Conservation (phyloP, 495 filamentous ascomycete species). For the Cercophora newfieldiana region DNA sequence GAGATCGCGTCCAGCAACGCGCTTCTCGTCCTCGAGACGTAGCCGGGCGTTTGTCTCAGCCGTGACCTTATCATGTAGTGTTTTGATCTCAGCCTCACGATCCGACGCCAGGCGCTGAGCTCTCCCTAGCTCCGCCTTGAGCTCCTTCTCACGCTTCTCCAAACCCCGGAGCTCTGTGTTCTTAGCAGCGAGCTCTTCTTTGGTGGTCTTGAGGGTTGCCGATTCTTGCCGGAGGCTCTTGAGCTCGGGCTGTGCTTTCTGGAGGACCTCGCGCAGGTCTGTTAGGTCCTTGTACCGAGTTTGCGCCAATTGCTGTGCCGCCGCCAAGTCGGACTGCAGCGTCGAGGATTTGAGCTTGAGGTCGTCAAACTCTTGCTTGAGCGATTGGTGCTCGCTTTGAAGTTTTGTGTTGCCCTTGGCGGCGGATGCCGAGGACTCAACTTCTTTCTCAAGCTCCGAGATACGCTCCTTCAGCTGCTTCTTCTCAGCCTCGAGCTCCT, state of each 20-base stretch:
- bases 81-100: constrained; percentile 73
- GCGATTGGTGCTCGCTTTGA: constrained; percentile 56
- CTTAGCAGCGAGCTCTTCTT: constrained; percentile 70
- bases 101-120: constrained; percentile 68
- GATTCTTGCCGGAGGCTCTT: constrained; percentile 72
- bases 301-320: constrained; percentile 80
- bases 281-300: constrained; percentile 85
- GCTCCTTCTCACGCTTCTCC: constrained; percentile 77
- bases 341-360: constrained; percentile 67
- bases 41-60: constrained; percentile 71
- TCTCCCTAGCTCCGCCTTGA: constrained; percentile 69
- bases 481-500: constrained; percentile 49
- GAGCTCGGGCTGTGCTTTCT: constrained; percentile 85
- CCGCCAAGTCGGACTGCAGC: constrained; percentile 80
- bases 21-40: constrained; percentile 74
- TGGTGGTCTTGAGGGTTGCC: constrained; percentile 65
- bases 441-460: constrained; percentile 62
- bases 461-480: constrained; percentile 60
- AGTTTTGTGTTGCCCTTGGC: constrained; percentile 49
- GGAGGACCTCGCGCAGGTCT: constrained; percentile 72
- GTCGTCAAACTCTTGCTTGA: constrained; percentile 71
- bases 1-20: constrained; percentile 69
- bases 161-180: constrained; percentile 67
- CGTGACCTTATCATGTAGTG: constrained; percentile 70
- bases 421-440: constrained; percentile 41